These are phyloP conservation scores for Apiotrichum sp. DNA, from an alignment of 1,284 basidiomycete species.

Conservation along the genomic window DNA sequence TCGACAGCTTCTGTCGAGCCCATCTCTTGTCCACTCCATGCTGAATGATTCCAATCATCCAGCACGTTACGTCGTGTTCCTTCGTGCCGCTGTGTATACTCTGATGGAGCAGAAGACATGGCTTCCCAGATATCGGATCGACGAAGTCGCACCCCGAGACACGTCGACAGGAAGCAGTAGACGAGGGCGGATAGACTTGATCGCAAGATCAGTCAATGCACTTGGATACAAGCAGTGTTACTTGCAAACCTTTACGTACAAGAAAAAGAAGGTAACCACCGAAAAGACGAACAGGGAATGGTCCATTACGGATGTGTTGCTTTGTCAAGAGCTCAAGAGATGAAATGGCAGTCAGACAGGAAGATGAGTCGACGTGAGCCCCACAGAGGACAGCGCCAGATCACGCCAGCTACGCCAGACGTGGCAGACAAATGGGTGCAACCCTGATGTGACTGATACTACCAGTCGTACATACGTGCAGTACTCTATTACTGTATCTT, in stretches of 20 bases:
- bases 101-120: conserved; percentile 12
- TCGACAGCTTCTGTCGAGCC: not conserved
- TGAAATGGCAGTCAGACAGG: no score
- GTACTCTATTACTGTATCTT: no score
- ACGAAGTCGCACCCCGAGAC: conserved; percentile 36
- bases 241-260: conserved; percentile 17
- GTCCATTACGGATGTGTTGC: conserved; percentile 25
- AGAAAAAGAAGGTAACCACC: conserved; percentile 28
- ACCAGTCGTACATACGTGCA: no score
- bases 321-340: not conserved
- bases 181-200: conserved; percentile 33
- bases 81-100: not conserved
- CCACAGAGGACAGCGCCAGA: no score
- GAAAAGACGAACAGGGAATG: conserved; percentile 34
- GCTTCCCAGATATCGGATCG: conserved; percentile 36
- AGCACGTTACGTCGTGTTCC: no score
- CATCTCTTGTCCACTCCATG: not conserved
- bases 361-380: no score
- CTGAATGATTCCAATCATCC: not conserved
- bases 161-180: conserved; percentile 45
- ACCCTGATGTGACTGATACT: no score
- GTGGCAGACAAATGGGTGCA: no score
- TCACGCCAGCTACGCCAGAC: no score
- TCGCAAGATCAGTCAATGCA: not conserved
- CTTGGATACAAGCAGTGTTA: no score